Evolutionary conservation across 768 basidiomycete genomes (phyloP).

Genomic region (Lentinula guzmanii): DNA sequence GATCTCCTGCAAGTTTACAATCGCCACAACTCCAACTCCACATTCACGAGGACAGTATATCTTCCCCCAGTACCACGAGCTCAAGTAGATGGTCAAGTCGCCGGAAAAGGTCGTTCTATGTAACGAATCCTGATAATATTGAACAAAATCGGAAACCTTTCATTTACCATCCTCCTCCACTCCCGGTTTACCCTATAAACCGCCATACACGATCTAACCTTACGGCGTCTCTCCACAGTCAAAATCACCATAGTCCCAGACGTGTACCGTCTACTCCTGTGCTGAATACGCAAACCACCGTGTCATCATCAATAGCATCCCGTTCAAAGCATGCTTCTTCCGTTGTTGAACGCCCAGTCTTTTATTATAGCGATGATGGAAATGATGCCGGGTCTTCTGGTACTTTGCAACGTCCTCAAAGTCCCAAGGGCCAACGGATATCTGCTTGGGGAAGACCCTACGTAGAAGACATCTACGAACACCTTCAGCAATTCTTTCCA

Average conservation of each 20-base stretch:
- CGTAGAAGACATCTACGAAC: slow-evolving; percentile 73
- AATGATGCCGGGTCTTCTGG: slow-evolving; percentile 3
- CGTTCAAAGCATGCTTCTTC: slow-evolving; percentile 1
- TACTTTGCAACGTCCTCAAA: slow-evolving; percentile 25
- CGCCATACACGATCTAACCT: neutral
- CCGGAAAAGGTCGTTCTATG: slow-evolving; percentile 19
- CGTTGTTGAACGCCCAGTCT: slow-evolving; percentile 9
- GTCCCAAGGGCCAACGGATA: slow-evolving; percentile 10
- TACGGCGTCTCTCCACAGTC: neutral
- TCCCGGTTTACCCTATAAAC: slow-evolving; percentile 12
- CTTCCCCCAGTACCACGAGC: slow-evolving; percentile 14
- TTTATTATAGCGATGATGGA: slow-evolving; percentile 14
- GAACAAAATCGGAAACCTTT: slow-evolving; percentile 6
- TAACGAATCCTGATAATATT: slow-evolving; percentile 27
- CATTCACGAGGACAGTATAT: neutral
- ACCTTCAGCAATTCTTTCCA: slow-evolving; percentile 83
- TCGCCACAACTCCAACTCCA: neutral
- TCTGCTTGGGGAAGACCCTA: slow-evolving; percentile 54
- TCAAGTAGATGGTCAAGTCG: slow-evolving; percentile 11
- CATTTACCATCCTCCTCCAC: slow-evolving; percentile 23
- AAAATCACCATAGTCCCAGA: neutral
- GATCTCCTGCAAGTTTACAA: slow-evolving; percentile 14
- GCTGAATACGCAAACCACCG: neutral
- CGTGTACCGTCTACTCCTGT: slow-evolving; percentile 4
- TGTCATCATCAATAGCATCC: neutral